A percentile compares a stretch with the other conserved stretches of the same genome.
phyloP scores from a whole-genome alignment of 345 rosid genomes.

The Hibiscus trionum region DNA sequence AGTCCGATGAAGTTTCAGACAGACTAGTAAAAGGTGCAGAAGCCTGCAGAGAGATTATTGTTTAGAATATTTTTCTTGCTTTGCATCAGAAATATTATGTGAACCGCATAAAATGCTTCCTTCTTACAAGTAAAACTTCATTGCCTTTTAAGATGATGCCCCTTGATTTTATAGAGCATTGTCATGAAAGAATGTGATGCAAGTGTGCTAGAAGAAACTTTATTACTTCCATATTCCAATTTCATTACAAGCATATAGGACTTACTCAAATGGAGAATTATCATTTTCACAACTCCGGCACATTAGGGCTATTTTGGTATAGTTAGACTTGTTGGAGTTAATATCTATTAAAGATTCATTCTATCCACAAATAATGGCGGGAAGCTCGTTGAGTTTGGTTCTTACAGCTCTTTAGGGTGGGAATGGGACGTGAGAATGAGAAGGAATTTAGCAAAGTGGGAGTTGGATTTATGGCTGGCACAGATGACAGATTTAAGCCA shows the following conservation, averaged over 20 bases:
- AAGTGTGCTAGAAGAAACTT: conserved; percentile 1
- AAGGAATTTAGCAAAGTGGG: no score
- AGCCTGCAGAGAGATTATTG: conserved; percentile 38
- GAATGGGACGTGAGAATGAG: no score
- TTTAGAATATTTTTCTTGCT: neutral
- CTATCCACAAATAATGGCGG: no score
- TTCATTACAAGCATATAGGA: neutral
- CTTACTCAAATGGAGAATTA: neutral
- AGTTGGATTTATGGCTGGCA: no score
- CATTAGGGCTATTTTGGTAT: neutral
- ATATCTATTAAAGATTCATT: neutral
- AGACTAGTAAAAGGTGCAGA: conserved; percentile 76
- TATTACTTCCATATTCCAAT: neutral
- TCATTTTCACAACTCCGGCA: neutral
- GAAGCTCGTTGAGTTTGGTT: no score
- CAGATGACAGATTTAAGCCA: no score
- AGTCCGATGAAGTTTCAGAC: conserved; percentile 85
- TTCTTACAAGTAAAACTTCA: neutral
- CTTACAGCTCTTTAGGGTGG: no score
- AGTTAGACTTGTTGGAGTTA: neutral
- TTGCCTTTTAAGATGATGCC: neutral
- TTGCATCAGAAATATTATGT: neutral
- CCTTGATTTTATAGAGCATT: neutral
- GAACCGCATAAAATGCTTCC: neutral
- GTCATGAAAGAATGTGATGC: neutral